Evolutionary conservation across 2,329 filamentous ascomycete species (phyloP).

Genomic region (Bipolaris zeicola): DNA sequence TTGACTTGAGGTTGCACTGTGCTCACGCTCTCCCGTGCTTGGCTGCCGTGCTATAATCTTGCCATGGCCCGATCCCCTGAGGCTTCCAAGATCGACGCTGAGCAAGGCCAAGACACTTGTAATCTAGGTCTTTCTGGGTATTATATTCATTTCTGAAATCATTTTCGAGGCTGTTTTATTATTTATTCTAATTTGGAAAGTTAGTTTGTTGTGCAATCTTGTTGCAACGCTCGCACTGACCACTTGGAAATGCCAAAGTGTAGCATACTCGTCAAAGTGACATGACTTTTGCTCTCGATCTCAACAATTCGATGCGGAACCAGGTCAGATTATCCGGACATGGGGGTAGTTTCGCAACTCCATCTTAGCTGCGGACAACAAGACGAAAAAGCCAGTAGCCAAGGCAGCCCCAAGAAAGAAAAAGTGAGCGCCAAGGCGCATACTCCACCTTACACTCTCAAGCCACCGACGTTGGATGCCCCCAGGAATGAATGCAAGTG

Average conservation of each 20-base stretch:
- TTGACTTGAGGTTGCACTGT: too few relatives aligned
- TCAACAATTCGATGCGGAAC: not conserved
- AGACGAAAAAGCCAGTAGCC: not conserved
- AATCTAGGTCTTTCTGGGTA: not conserved
- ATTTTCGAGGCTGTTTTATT: not conserved
- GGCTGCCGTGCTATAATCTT: not conserved
- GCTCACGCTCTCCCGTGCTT: not conserved
- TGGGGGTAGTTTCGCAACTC: not conserved
- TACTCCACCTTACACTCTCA: conserved; percentile 6
- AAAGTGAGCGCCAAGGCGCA: not conserved
- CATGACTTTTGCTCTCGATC: not conserved
- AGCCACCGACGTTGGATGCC: conserved; percentile 4
- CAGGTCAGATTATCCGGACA: not conserved
- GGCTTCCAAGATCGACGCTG: conserved; percentile 1
- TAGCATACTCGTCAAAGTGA: too few relatives aligned
- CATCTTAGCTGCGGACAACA: not conserved
- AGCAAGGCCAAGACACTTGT: conserved; percentile 1
- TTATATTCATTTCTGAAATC: not conserved
- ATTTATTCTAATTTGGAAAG: not conserved
- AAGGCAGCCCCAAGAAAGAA: not conserved
- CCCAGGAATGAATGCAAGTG: not conserved
- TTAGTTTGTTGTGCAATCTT: not conserved
- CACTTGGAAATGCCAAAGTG: too few relatives aligned
- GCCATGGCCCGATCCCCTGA: not conserved
- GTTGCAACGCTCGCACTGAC: too few relatives aligned